These are phyloP conservation scores for Taiozyma sp. DNA, from an alignment of 1,139 yeast species.

Conservation along the genomic window DNA sequence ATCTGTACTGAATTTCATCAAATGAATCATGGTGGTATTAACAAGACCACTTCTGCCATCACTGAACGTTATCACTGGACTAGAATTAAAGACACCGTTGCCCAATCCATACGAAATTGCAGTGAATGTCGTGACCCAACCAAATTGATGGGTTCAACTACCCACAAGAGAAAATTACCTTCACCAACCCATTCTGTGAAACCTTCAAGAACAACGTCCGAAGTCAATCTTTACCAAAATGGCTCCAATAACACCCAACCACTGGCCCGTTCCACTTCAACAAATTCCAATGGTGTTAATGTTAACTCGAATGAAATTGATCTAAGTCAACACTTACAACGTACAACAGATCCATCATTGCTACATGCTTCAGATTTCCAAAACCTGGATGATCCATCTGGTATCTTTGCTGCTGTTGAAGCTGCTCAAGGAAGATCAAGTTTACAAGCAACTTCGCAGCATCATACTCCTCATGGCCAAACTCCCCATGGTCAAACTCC, in stretches of 20 bases:
- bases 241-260: background rate
- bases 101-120: conserved; percentile 73
- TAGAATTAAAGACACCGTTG: conserved; percentile 82
- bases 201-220: conserved; percentile 1
- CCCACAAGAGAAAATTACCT: conserved; percentile 17
- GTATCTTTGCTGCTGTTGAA: conserved; percentile 63
- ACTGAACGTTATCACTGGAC: conserved; percentile 89
- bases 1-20: conserved; percentile 70
- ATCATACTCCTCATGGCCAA: background rate
- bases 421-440: conserved; percentile 41
- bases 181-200: conserved; percentile 15
- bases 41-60: conserved; percentile 73
- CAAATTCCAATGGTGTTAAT: conserved; percentile 9
- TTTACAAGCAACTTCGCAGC: conserved; percentile 4
- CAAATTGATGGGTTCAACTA: conserved; percentile 22
- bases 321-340: conserved; percentile 32
- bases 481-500: background rate
- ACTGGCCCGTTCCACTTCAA: background rate
- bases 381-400: conserved; percentile 34
- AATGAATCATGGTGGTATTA: conserved; percentile 81
- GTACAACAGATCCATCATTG: conserved; percentile 22
- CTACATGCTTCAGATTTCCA: conserved; percentile 27
- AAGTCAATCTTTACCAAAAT: background rate
- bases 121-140: conserved; percentile 56
- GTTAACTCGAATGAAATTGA: conserved; percentile 3